phyloP scores from a whole-genome alignment of 352 stramenopile genomes.

The Globisporangium spiculum region DNA sequence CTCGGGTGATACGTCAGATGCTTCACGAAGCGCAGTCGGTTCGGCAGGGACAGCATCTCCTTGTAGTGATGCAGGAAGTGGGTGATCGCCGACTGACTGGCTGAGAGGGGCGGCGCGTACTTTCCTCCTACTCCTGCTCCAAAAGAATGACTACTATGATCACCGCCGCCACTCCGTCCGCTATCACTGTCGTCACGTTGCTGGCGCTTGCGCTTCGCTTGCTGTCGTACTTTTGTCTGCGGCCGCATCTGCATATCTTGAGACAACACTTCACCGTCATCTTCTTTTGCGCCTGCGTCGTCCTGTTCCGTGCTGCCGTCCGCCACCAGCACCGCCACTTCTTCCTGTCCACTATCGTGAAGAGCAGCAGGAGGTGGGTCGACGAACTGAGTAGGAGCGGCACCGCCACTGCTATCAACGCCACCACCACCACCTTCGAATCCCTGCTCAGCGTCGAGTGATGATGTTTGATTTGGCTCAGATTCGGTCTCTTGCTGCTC shows the following conservation, averaged over 20 bases:
- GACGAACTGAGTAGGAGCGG: background rate
- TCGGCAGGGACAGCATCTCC: constrained; percentile 22
- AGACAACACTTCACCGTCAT: background rate
- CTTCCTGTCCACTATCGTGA: background rate
- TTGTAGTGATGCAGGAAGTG: constrained; percentile 43
- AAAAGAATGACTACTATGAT: background rate
- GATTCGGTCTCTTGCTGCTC: background rate
- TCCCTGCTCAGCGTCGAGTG: background rate
- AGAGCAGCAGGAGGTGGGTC: background rate
- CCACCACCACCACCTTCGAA: background rate
- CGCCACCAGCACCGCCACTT: background rate
- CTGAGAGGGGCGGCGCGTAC: constrained; percentile 17
- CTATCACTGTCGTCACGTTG: constrained; percentile 2
- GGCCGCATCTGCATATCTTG: background rate
- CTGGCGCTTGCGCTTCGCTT: constrained; percentile 25
- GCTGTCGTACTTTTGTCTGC: background rate
- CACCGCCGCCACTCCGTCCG: background rate
- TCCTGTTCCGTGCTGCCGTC: background rate
- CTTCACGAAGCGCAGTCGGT: constrained; percentile 38
- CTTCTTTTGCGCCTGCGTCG: background rate
- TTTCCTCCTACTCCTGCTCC: background rate
- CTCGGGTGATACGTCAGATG: constrained; percentile 41
- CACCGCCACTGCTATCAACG: background rate
- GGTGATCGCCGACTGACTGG: constrained; percentile 39
- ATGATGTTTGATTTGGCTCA: background rate